A percentile compares a stretch with the other conserved stretches of the same genome.
These are phyloP conservation scores for Dalbergia cochinchinensis DNA, from an alignment of 306 rosid genomes.

Conservation along the genomic window DNA sequence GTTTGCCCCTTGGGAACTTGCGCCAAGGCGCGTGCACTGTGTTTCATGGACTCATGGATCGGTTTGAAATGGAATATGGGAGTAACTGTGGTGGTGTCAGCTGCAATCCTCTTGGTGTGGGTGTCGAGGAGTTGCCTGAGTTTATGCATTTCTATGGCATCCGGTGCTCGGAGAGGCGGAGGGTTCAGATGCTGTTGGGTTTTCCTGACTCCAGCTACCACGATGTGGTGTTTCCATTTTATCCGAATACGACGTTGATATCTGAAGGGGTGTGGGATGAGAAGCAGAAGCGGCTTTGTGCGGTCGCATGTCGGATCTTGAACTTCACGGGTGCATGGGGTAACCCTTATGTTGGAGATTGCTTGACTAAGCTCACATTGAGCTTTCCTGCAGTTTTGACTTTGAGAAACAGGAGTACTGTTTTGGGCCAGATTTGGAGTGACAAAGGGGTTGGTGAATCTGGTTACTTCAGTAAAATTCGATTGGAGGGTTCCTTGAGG, in stretches of 20 bases:
- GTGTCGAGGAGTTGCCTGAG: conserved; percentile 55
- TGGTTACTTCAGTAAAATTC: conserved; percentile 65
- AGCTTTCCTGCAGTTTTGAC: conserved; percentile 66
- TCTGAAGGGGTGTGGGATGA: conserved; percentile 89
- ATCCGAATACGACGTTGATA: conserved; percentile 61
- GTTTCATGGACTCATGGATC: conserved; percentile 45
- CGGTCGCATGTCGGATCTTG: conserved; percentile 72
- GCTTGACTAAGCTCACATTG: conserved; percentile 62
- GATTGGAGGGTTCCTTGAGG: conserved; percentile 53
- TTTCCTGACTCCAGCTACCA: conserved; percentile 53
- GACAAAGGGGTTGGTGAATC: conserved; percentile 55
- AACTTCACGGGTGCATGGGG: conserved; percentile 53
- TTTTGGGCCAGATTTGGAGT: conserved; percentile 78
- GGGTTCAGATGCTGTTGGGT: conserved; percentile 70
- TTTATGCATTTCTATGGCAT: conserved; percentile 52
- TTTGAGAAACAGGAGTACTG: conserved; percentile 65
- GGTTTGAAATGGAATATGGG: conserved; percentile 67
- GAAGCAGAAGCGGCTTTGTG: conserved; percentile 66
- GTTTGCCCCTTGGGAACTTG: conserved; percentile 43
- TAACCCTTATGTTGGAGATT: conserved; percentile 73
- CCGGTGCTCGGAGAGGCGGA: conserved; percentile 57
- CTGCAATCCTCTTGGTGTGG: conserved; percentile 66
- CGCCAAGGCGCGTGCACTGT: conserved; percentile 52
- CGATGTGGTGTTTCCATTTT: conserved; percentile 54
- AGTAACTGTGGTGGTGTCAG: conserved; percentile 57